phyloP scores from a whole-genome alignment of 352 stramenopile genomes.

The Globisporangium alternatum region DNA sequence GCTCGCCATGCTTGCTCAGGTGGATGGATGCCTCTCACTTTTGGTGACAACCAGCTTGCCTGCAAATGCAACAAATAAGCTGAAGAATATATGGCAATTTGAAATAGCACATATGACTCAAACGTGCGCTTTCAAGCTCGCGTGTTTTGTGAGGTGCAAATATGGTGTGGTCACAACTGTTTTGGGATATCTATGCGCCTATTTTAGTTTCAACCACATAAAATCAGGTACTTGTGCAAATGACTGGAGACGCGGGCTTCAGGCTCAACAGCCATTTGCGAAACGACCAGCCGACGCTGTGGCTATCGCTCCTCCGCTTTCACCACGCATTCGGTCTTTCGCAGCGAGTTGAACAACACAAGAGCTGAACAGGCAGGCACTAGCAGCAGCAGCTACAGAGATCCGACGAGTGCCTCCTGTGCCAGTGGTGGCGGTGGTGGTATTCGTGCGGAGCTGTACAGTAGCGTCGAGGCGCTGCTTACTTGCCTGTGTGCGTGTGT shows the following conservation, averaged over 20 bases:
- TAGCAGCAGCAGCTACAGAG: not conserved
- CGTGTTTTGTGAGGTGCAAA: no score
- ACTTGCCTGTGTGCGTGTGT: not conserved
- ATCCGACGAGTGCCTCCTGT: not conserved
- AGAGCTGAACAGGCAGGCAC: not conserved
- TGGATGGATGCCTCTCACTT: no score
- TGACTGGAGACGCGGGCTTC: slow-evolving; percentile 10
- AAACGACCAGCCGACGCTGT: not conserved
- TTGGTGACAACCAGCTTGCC: no score
- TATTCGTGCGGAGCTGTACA: not conserved
- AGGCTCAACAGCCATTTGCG: not conserved
- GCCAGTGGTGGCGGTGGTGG: not conserved
- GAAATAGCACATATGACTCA: no score
- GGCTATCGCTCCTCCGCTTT: not conserved
- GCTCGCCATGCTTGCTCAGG: slow-evolving; percentile 12
- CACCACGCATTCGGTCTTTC: slow-evolving; percentile 9
- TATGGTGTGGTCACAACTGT: no score
- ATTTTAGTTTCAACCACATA: not conserved
- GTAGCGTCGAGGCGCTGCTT: not conserved
- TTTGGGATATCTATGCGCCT: no score
- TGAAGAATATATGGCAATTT: no score
- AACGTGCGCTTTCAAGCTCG: no score
- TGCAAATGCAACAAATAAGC: no score
- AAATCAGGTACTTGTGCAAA: not conserved
- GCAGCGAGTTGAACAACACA: slow-evolving; percentile 1